Evolutionary conservation across 2,329 filamentous ascomycete species (phyloP), one percentile per base, ranked within the genome.

Genomic region (Fusarium citri): DNA sequence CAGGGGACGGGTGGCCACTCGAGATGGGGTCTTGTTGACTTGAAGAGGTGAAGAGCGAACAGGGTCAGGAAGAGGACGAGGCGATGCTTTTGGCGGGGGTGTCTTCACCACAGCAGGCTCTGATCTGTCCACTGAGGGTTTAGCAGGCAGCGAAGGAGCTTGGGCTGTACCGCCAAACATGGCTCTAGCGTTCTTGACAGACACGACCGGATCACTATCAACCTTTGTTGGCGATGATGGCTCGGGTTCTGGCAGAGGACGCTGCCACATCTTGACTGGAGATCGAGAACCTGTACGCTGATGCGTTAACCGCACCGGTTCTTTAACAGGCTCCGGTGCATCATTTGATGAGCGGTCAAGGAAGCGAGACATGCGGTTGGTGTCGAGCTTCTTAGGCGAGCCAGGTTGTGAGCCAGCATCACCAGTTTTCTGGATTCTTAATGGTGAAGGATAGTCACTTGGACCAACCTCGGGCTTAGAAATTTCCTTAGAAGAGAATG

Each of bases 281-380:
- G 79, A 80, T 41, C 74, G 74, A 7, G 79, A 80, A 20, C 79
- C 78, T 20, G 79, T 80, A 22, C 79, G 76, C 53, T 79, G 78
- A 59, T 80, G 78, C 1, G 67, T 72, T 15, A 78, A 61, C 22
- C 64, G 73, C 18, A 58, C 56, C 11, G 76, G 74, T 42, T 78
- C 76, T 49, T 68, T 76, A 3, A 47, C 26, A 31, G 70, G 40
- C n/a, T 78, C 78, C 9, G 53, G 74, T 47, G 46, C 74, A 25
- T 59, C 60, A 26, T 61, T 57, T 3, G 69, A 73, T 23, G 80
- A 72, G 43, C 85, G 83, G 59, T 86, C 85, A 16, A 89, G 69
- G 69, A 91, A 90, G 57, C 79, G 83, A 3, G 88, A 90, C 78
- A 89, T 84, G 56, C 87, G 82, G 76, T 87, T 90, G 76, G 85